Evolutionary conservation across 2,329 filamentous ascomycete species (phyloP).

Genomic region (Pseudogymnoascus sp.): DNA sequence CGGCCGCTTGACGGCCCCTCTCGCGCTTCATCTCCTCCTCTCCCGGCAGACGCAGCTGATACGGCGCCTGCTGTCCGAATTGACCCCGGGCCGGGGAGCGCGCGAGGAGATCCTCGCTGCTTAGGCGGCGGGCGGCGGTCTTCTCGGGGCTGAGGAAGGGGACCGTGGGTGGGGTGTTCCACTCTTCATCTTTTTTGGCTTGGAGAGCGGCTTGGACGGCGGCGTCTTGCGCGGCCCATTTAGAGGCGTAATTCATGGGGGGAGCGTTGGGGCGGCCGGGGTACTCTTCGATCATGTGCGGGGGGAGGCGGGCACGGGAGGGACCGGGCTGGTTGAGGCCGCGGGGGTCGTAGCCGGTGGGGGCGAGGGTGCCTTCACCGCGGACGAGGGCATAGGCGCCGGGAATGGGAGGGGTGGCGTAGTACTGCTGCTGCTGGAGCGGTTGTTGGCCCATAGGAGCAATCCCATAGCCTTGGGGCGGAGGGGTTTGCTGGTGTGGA

Average conservation of each 20-base stretch:
- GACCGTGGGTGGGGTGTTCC: neutral
- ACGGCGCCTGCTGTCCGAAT: constrained; percentile 25
- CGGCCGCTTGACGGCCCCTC: neutral
- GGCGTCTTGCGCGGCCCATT: neutral
- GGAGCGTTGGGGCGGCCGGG: neutral
- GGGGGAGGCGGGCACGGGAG: neutral
- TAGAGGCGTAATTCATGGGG: neutral
- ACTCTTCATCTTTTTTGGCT: neutral
- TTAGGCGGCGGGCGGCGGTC: constrained; percentile 11
- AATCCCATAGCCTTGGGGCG: neutral
- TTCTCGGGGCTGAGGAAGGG: neutral
- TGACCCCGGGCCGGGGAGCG: constrained; percentile 22
- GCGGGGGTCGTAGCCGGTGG: constrained; percentile 22
- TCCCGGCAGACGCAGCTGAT: constrained; percentile 20
- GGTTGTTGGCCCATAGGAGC: constrained; percentile 10
- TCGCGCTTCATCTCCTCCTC: constrained; percentile 9
- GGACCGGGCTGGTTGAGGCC: constrained; percentile 13
- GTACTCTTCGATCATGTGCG: neutral
- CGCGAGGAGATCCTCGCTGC: constrained; percentile 23
- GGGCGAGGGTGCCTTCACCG: constrained; percentile 21
- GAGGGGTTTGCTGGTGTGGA: neutral
- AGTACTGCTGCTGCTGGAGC: constrained; percentile 19
- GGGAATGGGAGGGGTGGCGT: constrained; percentile 27
- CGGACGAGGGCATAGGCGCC: constrained; percentile 24
- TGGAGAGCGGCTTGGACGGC: neutral